These are phyloP conservation scores for Allodekkera sacchari DNA, from an alignment of 805 yeast species.

Conservation along the genomic window DNA sequence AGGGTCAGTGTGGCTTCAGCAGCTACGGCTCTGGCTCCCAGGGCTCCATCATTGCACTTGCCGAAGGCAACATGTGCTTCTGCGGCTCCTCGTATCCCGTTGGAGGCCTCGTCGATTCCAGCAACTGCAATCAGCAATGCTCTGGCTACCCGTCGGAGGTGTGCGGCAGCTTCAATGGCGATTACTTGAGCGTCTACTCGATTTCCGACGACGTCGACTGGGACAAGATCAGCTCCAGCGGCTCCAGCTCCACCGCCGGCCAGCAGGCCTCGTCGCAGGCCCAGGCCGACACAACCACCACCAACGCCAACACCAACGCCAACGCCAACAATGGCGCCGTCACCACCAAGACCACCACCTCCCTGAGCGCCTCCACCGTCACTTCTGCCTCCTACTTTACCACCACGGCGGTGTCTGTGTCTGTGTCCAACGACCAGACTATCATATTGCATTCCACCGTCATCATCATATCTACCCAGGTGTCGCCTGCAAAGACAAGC, in stretches of 20 bases:
- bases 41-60: constrained; percentile 33
- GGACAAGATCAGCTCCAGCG: too few species aligned
- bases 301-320: constrained; percentile 14
- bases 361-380: constrained; percentile 8
- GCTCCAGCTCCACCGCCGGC: constrained; percentile 9
- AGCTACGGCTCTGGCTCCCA: too few species aligned
- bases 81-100: constrained; percentile 48
- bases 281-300: constrained; percentile 9
- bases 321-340: constrained; percentile 11
- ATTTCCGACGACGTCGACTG: constrained; percentile 17
- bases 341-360: constrained; percentile 9
- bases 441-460: constrained; percentile 5
- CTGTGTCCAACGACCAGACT: constrained; percentile 5
- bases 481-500: constrained; percentile 15
- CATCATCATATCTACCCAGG: constrained; percentile 11
- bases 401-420: constrained; percentile 7
- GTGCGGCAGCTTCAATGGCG: constrained; percentile 52
- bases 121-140: constrained; percentile 41
- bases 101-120: constrained; percentile 15
- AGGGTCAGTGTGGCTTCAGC: constrained; percentile 34
- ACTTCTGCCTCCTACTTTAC: constrained; percentile 8
- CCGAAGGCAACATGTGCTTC: constrained; percentile 50
- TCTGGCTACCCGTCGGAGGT: constrained; percentile 50
- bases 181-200: constrained; percentile 39
- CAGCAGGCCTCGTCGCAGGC: constrained; percentile 5